A percentile compares a stretch with the other conserved stretches of the same genome.
Conservation (phyloP, 2,329 filamentous ascomycete genomes). For the Pseudopithomyces chartarum region DNA sequence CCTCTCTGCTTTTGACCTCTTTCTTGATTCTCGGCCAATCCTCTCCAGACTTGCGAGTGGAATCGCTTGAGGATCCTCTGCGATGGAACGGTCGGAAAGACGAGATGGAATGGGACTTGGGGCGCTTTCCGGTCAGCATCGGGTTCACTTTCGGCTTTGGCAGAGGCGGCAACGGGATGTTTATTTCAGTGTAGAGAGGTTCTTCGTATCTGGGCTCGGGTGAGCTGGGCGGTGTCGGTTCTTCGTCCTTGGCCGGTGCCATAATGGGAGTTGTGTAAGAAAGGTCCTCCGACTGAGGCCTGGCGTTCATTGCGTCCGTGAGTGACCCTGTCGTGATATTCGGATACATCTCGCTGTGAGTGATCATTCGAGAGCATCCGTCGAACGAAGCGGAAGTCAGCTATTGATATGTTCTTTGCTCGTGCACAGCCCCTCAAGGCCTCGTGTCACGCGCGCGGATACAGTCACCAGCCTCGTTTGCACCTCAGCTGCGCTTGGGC, state of each 20-base stretch:
- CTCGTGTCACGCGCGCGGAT: conserved; percentile 7
- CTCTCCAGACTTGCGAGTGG: conserved; percentile 13
- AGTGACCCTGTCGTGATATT: not conserved
- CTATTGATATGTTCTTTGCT: conserved; percentile 4
- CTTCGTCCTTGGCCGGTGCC: conserved; percentile 3
- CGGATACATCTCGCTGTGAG: not conserved
- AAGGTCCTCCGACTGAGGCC: not conserved
- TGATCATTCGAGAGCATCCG: not conserved
- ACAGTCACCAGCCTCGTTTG: not conserved
- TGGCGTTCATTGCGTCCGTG: not conserved
- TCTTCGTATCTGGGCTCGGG: conserved; percentile 19
- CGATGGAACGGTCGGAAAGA: conserved; percentile 31
- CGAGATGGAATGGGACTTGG: conserved; percentile 28
- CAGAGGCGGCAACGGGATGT: conserved; percentile 35
- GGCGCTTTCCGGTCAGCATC: conserved; percentile 13
- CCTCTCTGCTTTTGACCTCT: conserved; percentile 26
- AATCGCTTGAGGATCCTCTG: conserved; percentile 21
- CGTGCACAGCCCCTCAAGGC: conserved; percentile 10
- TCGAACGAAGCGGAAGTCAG: not conserved
- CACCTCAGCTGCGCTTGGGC: not conserved
- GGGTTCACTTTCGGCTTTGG: conserved; percentile 14
- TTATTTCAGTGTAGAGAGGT: conserved; percentile 41
- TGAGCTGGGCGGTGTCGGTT: not conserved
- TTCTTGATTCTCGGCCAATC: conserved; percentile 30
- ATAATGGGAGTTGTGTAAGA: not conserved